Base-by-base conservation (phyloP, 179 eudicot genomes). In the Spinacia oleracea region DNA sequence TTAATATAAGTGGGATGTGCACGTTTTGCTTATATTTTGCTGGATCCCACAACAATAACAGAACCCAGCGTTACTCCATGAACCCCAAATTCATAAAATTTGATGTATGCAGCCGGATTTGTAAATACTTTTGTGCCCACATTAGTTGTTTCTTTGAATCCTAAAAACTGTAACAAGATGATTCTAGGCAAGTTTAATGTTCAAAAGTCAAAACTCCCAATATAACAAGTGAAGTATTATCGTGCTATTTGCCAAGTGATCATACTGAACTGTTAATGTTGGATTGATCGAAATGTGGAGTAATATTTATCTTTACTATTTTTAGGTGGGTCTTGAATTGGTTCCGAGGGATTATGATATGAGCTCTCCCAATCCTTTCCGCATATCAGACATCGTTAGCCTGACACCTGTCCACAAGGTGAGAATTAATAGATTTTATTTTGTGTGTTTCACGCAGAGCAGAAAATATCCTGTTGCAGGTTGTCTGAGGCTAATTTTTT, bases 371-470 rank as follows among this genome's bases (percentile, higher is more conserved):
- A 77, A 80, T 77, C 99, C 98, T 79, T 96, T 96, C 84, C 88
- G 77, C 80, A 88, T 82, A 81, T 86, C 83, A 81, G 99, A 96
- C 63, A 81, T 92, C 83, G 88, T 92, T 83, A 92, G 98, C 86
- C 81, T 96, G 76, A 88, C 92, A 83, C 99, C 99, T 66, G 95
- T 96, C 77, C 94, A 94, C 81, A 96, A 96, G 98, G 99, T 96
- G 88, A 91, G 78, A 73, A 75, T 78, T 45, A 11, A 11, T 67
- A 31, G 65, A 69, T 53, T 18, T 53, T 0, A 25, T 25, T 46
- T 68, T 70, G 34, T 6, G 38, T 40, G 65, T 72, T 74, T 29
- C 32, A n/a, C 15, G 71, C 38, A 42, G 20, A 48, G 53, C 15
- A 67, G 34, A 31, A 55, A 16, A 67, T 32, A 65, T 55, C 21